Conservation (phyloP, 208 protist genomes). For the Leishmania major region DNA sequence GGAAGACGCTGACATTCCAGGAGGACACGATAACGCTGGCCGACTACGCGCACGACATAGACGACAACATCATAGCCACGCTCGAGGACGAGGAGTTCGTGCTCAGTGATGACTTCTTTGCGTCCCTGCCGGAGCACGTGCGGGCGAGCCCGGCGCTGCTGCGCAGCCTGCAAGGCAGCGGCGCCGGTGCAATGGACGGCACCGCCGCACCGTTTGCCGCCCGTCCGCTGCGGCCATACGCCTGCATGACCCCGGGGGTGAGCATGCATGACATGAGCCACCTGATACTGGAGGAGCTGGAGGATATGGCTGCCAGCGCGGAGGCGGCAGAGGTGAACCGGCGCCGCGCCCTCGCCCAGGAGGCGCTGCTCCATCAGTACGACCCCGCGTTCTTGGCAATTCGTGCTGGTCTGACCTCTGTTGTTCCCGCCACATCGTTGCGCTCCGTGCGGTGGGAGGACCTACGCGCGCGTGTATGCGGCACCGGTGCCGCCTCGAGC, state of each 20-base stretch:
- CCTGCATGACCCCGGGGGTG: conserved; percentile 49
- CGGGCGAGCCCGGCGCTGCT: conserved; percentile 18
- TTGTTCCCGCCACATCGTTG: conserved; percentile 58
- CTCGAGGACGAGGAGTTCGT: conserved; percentile 82
- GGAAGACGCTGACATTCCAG: conserved; percentile 85
- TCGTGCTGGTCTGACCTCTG: conserved; percentile 63
- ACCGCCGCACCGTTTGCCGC: conserved; percentile 14
- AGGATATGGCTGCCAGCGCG: conserved; percentile 24
- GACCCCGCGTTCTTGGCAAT: conserved; percentile 73
- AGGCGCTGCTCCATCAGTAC: conserved; percentile 83
- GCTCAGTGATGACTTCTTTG: conserved; percentile 70
- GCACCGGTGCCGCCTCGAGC: conserved; percentile 41
- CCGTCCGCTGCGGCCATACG: conserved; percentile 31
- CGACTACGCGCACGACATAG: conserved; percentile 86
- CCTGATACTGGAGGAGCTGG: conserved; percentile 31
- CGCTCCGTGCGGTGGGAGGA: conserved; percentile 81
- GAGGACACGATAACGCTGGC: conserved; percentile 60
- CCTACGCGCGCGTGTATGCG: conserved; percentile 82
- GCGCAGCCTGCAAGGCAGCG: conserved; percentile 4
- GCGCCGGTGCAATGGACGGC: background rate
- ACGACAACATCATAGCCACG: conserved; percentile 73
- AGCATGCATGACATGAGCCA: conserved; percentile 38
- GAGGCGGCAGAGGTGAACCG: conserved; percentile 36
- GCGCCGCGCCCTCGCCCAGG: conserved; percentile 51
- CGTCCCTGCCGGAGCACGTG: conserved; percentile 42